Evolutionary conservation across 306 rosid genomes (phyloP).

Genomic region (Psophocarpus tetragonolobus): DNA sequence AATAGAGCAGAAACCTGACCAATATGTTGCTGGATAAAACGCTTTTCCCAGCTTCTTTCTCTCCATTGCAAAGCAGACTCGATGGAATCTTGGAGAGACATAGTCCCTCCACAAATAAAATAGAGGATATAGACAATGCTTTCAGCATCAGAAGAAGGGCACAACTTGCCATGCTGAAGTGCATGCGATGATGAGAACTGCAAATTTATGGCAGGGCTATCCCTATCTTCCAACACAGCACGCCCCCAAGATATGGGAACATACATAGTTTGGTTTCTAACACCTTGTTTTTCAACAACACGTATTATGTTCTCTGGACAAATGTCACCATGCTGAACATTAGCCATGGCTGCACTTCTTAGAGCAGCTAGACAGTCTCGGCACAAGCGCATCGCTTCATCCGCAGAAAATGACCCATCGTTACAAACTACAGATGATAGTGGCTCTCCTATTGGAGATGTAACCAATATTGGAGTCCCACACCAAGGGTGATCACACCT

Average conservation of each 20-base stretch:
- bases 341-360: slow-evolving; percentile 71
- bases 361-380: slow-evolving; percentile 79
- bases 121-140: slow-evolving; percentile 75
- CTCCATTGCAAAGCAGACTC: slow-evolving; percentile 96
- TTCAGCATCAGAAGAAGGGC: slow-evolving; percentile 97
- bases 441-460: slow-evolving; percentile 84
- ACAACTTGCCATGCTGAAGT: slow-evolving; percentile 87
- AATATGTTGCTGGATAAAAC: slow-evolving; percentile 69
- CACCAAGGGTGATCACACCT: slow-evolving; percentile 89
- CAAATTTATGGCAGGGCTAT: slow-evolving; percentile 83
- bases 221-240: slow-evolving; percentile 87
- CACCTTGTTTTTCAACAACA: slow-evolving; percentile 49
- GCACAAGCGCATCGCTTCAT: slow-evolving; percentile 78
- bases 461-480: slow-evolving; percentile 86
- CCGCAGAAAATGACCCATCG: slow-evolving; percentile 65
- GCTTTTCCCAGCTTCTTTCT: slow-evolving; percentile 78
- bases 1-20: slow-evolving; percentile 82
- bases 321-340: slow-evolving; percentile 87
- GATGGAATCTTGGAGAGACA: slow-evolving; percentile 81
- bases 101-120: slow-evolving; percentile 65
- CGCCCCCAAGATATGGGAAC: slow-evolving; percentile 91
- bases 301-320: slow-evolving; percentile 82
- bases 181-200: slow-evolving; percentile 92
- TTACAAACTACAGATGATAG: slow-evolving; percentile 55
- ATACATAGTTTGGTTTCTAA: slow-evolving; percentile 41